phyloP scores from a whole-genome alignment of 805 yeast species.

The Peterozyma xylosa region DNA sequence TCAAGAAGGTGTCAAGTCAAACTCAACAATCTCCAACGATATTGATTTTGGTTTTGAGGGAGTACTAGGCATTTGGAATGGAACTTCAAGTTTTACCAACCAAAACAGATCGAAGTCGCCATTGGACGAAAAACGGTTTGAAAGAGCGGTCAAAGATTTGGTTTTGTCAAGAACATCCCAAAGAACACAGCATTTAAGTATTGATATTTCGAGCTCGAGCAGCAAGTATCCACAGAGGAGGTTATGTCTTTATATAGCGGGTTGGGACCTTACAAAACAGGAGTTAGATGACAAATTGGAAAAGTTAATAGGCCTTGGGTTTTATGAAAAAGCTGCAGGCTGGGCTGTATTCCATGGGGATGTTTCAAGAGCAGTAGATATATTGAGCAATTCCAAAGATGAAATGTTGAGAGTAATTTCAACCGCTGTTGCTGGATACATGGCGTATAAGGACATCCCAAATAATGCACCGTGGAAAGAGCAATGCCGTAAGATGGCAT shows the following conservation, averaged over 20 bases:
- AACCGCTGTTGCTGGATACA: slow-evolving; percentile 88
- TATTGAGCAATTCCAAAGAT: slow-evolving; percentile 66
- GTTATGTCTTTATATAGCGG: slow-evolving; percentile 75
- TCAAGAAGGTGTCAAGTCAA: slow-evolving; percentile 51
- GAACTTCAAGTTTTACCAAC: slow-evolving; percentile 42
- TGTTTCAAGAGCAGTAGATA: slow-evolving; percentile 69
- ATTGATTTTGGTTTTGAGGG: slow-evolving; percentile 85
- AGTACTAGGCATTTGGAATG: slow-evolving; percentile 85
- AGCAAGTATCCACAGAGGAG: slow-evolving; percentile 59
- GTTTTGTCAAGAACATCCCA: slow-evolving; percentile 34
- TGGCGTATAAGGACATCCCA: slow-evolving; percentile 50
- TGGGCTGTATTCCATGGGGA: slow-evolving; percentile 96
- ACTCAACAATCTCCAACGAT: slow-evolving; percentile 59
- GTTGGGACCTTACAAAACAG: slow-evolving; percentile 77
- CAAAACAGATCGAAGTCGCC: slow-evolving; percentile 36
- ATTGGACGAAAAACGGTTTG: slow-evolving; percentile 32
- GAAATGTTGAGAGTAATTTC: slow-evolving; percentile 74
- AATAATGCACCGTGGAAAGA: slow-evolving; percentile 84
- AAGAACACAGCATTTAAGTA: slow-evolving; percentile 32
- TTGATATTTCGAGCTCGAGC: slow-evolving; percentile 36
- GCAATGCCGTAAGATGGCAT: slow-evolving; percentile 80
- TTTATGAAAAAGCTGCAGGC: slow-evolving; percentile 88
- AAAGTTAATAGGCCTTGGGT: slow-evolving; percentile 47
- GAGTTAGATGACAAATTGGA: slow-evolving; percentile 68
- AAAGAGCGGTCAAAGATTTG: slow-evolving; percentile 44